A percentile compares a stretch with the other conserved stretches of the same genome.
Conservation (phyloP, 768 basidiomycete species). For the Xerocomus potaroensis region DNA sequence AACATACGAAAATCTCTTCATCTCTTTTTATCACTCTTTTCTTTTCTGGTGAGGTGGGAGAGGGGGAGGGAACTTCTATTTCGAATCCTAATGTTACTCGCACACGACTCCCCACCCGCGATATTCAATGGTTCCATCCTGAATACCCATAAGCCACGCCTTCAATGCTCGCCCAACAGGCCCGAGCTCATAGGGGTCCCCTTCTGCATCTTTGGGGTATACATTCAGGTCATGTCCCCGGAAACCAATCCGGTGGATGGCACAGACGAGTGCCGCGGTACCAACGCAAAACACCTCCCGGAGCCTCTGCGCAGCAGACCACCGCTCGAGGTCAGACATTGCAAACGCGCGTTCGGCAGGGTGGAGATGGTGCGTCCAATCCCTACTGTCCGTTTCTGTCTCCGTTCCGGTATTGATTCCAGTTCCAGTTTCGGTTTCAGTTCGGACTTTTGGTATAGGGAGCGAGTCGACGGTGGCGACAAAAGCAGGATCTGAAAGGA, state of each 20-base stretch:
- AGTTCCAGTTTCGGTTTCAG: too few species aligned
- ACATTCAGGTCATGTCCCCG: constrained; percentile 50
- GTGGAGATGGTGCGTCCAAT: too few species aligned
- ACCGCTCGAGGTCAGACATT: constrained; percentile 54
- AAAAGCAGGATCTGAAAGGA: constrained; percentile 61
- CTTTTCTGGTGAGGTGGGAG: too few species aligned
- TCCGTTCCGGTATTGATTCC: too few species aligned
- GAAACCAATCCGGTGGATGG: constrained; percentile 72
- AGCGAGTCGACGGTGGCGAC: constrained; percentile 15
- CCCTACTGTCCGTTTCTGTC: too few species aligned
- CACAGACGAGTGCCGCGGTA: constrained; percentile 74
- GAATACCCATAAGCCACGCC: constrained; percentile 70
- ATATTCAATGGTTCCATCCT: constrained; percentile 61
- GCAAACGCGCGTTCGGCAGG: constrained; percentile 60
- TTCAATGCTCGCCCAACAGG: constrained; percentile 66
- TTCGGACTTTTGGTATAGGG: not conserved
- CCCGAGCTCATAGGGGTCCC: constrained; percentile 37
- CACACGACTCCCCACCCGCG: constrained; percentile 58
- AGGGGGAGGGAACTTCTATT: too few species aligned
- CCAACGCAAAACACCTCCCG: constrained; percentile 85
- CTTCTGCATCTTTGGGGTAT: constrained; percentile 50
- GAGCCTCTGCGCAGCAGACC: constrained; percentile 53
- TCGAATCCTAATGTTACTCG: too few species aligned
- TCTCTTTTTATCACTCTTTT: too few species aligned
- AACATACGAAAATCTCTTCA: too few species aligned